Evolutionary conservation across 2,329 filamentous ascomycete genomes (phyloP).

Genomic region (Curvularia sp.): DNA sequence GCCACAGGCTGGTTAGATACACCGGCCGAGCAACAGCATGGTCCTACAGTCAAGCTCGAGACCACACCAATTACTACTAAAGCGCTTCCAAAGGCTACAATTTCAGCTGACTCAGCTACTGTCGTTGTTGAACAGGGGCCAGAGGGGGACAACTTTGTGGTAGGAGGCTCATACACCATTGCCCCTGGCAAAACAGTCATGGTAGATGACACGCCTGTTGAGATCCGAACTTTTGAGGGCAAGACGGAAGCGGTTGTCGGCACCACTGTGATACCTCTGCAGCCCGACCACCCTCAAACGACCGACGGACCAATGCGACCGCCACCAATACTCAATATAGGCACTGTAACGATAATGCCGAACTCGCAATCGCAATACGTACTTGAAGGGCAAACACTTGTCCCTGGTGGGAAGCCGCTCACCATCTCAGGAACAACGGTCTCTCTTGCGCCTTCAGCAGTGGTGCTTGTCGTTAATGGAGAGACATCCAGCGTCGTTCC

Average conservation of each 20-base stretch:
- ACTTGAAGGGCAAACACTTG: constrained; percentile 42
- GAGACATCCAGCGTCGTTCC: constrained; percentile 32
- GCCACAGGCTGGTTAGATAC: constrained; percentile 35
- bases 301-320: constrained; percentile 24
- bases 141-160: constrained; percentile 24
- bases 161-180: constrained; percentile 33
- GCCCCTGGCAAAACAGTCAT: constrained; percentile 31
- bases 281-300: constrained; percentile 18
- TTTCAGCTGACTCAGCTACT: constrained; percentile 28
- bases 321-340: constrained; percentile 32
- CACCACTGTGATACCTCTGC: constrained; percentile 25
- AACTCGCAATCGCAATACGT: constrained; percentile 38
- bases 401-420: constrained; percentile 45
- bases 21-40: constrained; percentile 33
- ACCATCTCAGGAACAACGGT: constrained; percentile 48
- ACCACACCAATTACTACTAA: constrained; percentile 8
- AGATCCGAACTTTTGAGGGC: constrained; percentile 34
- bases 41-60: not conserved
- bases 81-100: constrained; percentile 16
- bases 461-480: constrained; percentile 49
- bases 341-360: constrained; percentile 31
- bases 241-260: constrained; percentile 33
- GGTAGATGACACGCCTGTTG: constrained; percentile 35
- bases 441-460: constrained; percentile 46
- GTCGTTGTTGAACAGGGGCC: constrained; percentile 27